These are phyloP conservation scores for Colletotrichum trifolii DNA, from an alignment of 2,329 filamentous ascomycete species.

Conservation along the genomic window DNA sequence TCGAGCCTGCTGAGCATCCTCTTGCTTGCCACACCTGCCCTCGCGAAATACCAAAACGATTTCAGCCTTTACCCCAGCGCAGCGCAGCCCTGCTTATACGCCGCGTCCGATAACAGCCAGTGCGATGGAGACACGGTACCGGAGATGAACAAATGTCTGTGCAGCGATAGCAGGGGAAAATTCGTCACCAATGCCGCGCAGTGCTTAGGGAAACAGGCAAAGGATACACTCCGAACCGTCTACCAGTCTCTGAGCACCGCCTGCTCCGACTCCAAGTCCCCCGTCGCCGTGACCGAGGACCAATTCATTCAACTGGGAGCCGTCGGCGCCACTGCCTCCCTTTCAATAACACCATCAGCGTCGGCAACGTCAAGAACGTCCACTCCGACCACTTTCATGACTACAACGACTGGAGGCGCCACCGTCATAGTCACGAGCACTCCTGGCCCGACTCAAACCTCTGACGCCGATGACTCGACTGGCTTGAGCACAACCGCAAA, in stretches of 20 bases:
- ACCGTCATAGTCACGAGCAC: conserved; percentile 29
- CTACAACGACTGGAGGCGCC: conserved; percentile 23
- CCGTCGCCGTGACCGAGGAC: conserved; percentile 52
- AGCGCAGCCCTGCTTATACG: conserved; percentile 56
- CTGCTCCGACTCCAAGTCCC: conserved; percentile 57
- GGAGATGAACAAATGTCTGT: conserved; percentile 61
- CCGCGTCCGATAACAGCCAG: conserved; percentile 50
- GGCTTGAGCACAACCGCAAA: conserved; percentile 50
- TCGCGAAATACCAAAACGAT: conserved; percentile 48
- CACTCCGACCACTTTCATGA: conserved; percentile 30
- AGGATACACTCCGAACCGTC: conserved; percentile 52
- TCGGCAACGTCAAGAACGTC: conserved; percentile 37
- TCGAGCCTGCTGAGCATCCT: conserved; percentile 41
- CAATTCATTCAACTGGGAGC: conserved; percentile 50
- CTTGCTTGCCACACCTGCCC: conserved; percentile 34
- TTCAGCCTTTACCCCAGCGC: conserved; percentile 56
- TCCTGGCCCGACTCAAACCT: neutral
- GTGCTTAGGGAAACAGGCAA: conserved; percentile 54
- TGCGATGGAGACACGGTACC: conserved; percentile 54
- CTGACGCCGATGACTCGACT: conserved; percentile 1
- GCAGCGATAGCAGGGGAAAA: conserved; percentile 56
- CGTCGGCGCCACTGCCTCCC: conserved; percentile 31
- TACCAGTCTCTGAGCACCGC: conserved; percentile 57
- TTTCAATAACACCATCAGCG: conserved; percentile 37
- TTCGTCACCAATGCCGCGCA: conserved; percentile 60